A percentile compares a stretch with the other conserved stretches of the same genome.
These are phyloP conservation scores for Sparassis latifolia DNA, from an alignment of 1,284 basidiomycete genomes.

Conservation along the genomic window DNA sequence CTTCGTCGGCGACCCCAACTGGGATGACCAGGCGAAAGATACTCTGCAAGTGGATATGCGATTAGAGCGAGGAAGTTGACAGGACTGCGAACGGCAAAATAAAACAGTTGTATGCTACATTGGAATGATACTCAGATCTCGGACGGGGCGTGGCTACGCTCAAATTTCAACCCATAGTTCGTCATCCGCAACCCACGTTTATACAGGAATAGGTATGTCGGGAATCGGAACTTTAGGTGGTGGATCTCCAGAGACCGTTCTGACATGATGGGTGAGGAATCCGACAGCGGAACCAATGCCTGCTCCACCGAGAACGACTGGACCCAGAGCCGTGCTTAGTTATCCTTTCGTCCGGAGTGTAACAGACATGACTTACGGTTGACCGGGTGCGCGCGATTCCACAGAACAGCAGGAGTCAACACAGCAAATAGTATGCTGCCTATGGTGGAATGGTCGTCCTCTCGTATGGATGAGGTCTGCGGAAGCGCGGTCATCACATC, in stretches of 20 bases:
- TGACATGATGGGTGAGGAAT: conserved; percentile 45
- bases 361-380: conserved; percentile 37
- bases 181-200: not conserved
- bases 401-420: conserved; percentile 58
- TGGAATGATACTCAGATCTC: no score
- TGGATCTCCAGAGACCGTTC: conserved; percentile 42
- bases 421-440: conserved; percentile 57
- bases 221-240: conserved; percentile 34
- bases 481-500: not conserved
- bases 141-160: no score
- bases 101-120: no score
- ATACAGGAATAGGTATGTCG: conserved; percentile 9
- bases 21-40: no score
- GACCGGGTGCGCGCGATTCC: conserved; percentile 51
- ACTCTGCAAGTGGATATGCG: no score
- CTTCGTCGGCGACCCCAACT: no score
- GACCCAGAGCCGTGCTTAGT: not conserved
- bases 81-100: no score
- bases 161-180: no score
- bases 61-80: no score
- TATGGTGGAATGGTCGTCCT: conserved; percentile 66
- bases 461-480: conserved; percentile 49
- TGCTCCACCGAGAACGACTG: conserved; percentile 65
- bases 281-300: conserved; percentile 59
- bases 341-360: no score